Base-by-base conservation (phyloP, 2,329 filamentous ascomycete species). In the Penicillium verrucosum region DNA sequence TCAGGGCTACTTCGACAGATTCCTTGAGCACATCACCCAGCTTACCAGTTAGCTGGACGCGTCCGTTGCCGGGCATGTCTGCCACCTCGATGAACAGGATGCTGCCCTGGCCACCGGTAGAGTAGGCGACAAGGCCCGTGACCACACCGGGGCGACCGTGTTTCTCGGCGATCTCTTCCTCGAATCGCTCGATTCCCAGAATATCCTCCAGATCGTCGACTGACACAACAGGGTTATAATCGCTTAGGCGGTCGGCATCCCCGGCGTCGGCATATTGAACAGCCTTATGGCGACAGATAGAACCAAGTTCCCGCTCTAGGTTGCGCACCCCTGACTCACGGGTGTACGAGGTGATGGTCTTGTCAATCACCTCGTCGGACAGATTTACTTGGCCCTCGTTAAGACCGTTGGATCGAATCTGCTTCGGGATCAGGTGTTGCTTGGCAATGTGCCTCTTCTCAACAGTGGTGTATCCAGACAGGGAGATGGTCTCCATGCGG, bases 11-110 rank as follows among this genome's bases (percentile, higher is more conserved):
- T 74, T 97, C 93, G 41, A 97, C 94, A 61, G 88, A 93, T 76
- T 99, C 94, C 76, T 97, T 97, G 57, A 99, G 85, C 30, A 99
- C 94, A 66, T 97, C 92, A 61, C 94, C 94, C 7, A 99, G 85
- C 73, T 96, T 97, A 60, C 94, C 94, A 1, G 94, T 99, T 27
- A 99, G 85, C 76, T 97, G 94, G 36, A 99, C 91, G 51, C 89
- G 87, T 34, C 94, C 94, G 55, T 85, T 88, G 42, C 94, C 94
- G 0, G 94, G 94, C 92, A 97, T 97, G 70, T 96, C 92, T 11
- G 93, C 91, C 43, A 97, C 91, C 76, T 99, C 94, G 67, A 99
- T 99, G 80, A 99, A 99, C 54, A 99, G 82, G 68, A 99, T 99
- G 70, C 89, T 92, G 60, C 94, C 94, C 73, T 97, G 93, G 46